Percentiles rank a stretch among this genome's conserved stretches.
Conservation (phyloP, 2,329 filamentous ascomycete genomes). For the Colletotrichum sojae region DNA sequence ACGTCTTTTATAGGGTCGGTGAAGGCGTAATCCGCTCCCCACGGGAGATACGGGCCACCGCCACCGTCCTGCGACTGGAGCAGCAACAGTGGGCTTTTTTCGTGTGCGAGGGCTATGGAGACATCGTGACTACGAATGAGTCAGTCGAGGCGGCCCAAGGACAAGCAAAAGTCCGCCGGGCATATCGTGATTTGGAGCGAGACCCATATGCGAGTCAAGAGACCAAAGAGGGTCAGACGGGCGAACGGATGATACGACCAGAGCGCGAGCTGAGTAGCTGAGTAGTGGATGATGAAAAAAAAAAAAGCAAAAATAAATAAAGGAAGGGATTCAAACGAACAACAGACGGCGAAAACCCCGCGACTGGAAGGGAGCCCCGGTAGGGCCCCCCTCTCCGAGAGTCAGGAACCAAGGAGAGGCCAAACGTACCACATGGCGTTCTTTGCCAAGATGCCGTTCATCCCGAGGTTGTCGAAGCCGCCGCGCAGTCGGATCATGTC, state of each 20-base stretch:
- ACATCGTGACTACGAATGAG: slow-evolving; percentile 58
- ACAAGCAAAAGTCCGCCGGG: slow-evolving; percentile 20
- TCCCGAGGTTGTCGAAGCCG: slow-evolving; percentile 60
- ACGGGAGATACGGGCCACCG: slow-evolving; percentile 3
- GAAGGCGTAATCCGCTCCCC: slow-evolving; percentile 56
- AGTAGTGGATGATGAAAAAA: slow-evolving; percentile 16
- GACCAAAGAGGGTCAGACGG: slow-evolving; percentile 25
- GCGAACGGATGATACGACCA: slow-evolving; percentile 10
- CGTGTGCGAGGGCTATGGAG: slow-evolving; percentile 63
- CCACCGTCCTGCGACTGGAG: slow-evolving; percentile 8
- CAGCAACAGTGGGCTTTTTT: slow-evolving; percentile 59
- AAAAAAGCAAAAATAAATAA: slow-evolving; percentile 41
- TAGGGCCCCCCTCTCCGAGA: background rate
- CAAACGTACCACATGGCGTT: slow-evolving; percentile 62
- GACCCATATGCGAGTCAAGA: slow-evolving; percentile 38
- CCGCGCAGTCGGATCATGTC: slow-evolving; percentile 64
- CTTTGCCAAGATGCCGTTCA: slow-evolving; percentile 63
- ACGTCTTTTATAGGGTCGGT: slow-evolving; percentile 52
- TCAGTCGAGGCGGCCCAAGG: slow-evolving; percentile 23
- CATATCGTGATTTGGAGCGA: slow-evolving; percentile 30
- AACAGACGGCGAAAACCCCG: slow-evolving; percentile 4
- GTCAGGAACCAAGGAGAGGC: background rate
- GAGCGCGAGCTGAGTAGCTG: slow-evolving; percentile 32
- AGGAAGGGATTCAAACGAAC: background rate
- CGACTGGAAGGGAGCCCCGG: no score